These are phyloP conservation scores for Pseudogymnoascus sp. DNA, from an alignment of 2,329 filamentous ascomycete species.

Conservation along the genomic window DNA sequence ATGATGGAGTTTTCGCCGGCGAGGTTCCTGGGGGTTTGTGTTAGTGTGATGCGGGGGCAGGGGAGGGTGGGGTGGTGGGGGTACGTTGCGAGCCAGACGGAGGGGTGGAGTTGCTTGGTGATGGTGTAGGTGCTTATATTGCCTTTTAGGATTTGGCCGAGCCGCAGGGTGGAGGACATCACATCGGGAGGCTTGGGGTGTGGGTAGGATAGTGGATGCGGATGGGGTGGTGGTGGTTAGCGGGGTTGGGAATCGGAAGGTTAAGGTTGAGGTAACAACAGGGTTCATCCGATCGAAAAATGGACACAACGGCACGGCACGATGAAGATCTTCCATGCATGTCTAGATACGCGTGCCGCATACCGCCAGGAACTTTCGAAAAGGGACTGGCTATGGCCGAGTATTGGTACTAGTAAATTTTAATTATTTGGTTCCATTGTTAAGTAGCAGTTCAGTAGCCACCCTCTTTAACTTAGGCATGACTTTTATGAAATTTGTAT, in stretches of 20 bases:
- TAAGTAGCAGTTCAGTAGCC: too few relatives aligned
- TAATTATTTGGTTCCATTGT: too few relatives aligned
- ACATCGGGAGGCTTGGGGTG: not conserved
- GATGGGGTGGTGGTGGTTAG: not conserved
- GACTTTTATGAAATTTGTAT: too few relatives aligned
- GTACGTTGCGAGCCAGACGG: conserved; percentile 16
- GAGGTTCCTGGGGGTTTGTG: conserved; percentile 10
- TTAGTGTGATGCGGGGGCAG: not conserved
- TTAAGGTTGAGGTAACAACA: not conserved
- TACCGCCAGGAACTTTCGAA: too few relatives aligned
- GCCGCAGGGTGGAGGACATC: not conserved
- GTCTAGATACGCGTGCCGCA: too few relatives aligned
- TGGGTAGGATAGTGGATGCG: not conserved
- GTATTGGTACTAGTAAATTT: too few relatives aligned
- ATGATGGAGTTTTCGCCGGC: conserved; percentile 17
- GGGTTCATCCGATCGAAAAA: too few relatives aligned
- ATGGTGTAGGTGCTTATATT: conserved; percentile 13
- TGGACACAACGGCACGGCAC: too few relatives aligned
- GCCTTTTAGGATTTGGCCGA: conserved; percentile 12
- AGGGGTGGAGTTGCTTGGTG: conserved; percentile 15
- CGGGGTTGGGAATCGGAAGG: not conserved
- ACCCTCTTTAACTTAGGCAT: too few relatives aligned
- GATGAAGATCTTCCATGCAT: too few relatives aligned
- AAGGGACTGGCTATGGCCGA: too few relatives aligned
- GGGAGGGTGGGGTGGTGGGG: not conserved